phyloP scores from a whole-genome alignment of 2,329 filamentous ascomycete species.

The Camptophora hylomeconis region DNA sequence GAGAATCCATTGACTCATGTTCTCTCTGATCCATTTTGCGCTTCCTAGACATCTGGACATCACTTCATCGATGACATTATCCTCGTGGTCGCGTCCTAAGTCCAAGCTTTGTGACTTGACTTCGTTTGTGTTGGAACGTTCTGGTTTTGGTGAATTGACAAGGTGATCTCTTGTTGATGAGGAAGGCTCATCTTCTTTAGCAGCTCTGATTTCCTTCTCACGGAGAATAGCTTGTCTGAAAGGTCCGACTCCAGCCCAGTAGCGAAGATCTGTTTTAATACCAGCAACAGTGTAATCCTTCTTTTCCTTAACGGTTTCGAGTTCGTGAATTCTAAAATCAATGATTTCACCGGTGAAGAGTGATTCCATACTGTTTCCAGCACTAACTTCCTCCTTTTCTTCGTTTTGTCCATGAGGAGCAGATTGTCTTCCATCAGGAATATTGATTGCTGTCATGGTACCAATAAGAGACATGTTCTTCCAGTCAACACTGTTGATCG shows the following conservation, averaged over 20 bases:
- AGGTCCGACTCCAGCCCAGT: slow-evolving; percentile 36
- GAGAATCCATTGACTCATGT: slow-evolving; percentile 30
- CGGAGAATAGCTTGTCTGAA: slow-evolving; percentile 33
- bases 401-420: too few species aligned
- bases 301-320: slow-evolving; percentile 27
- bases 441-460: slow-evolving; percentile 59
- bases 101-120: too few species aligned
- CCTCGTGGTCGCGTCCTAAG: too few species aligned
- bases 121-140: too few species aligned
- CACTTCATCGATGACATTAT: slow-evolving; percentile 9
- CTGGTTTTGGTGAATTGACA: too few species aligned
- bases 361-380: slow-evolving; percentile 43
- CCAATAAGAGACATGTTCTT: slow-evolving; percentile 49
- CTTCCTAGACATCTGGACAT: slow-evolving; percentile 13
- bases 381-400: slow-evolving; percentile 2
- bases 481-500: slow-evolving; percentile 49
- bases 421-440: too few species aligned
- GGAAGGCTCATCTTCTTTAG: too few species aligned
- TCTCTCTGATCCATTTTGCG: slow-evolving; percentile 14
- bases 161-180: too few species aligned
- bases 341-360: slow-evolving; percentile 59
- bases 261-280: slow-evolving; percentile 32
- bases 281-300: slow-evolving; percentile 24
- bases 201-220: too few species aligned
- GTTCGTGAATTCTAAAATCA: slow-evolving; percentile 41